phyloP scores from a whole-genome alignment of 108 stramenopile genomes.

The Skeletonema grethae region DNA sequence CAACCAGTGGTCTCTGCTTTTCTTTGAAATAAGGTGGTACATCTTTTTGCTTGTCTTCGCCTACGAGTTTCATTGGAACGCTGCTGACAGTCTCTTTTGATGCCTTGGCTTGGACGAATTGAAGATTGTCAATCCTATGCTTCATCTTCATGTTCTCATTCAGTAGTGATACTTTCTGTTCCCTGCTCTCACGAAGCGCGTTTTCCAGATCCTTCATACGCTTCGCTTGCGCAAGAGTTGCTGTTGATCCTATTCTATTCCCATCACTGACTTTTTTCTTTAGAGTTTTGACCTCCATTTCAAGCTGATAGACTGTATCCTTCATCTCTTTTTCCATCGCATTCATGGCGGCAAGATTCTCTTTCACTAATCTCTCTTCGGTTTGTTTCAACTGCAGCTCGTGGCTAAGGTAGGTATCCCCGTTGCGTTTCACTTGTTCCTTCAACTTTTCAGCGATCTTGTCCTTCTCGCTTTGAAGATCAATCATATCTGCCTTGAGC shows the following conservation, averaged over 20 bases:
- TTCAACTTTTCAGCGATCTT: slow-evolving; percentile 11
- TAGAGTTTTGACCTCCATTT: slow-evolving; percentile 33
- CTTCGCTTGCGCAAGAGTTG: background rate
- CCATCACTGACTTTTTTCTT: slow-evolving; percentile 11
- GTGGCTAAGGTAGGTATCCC: slow-evolving; percentile 20
- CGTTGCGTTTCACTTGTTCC: slow-evolving; percentile 22
- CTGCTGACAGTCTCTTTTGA: slow-evolving; percentile 5
- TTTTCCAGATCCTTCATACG: slow-evolving; percentile 28
- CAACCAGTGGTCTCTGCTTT: slow-evolving; percentile 27
- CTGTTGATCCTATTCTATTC: background rate
- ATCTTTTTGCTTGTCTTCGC: slow-evolving; percentile 4
- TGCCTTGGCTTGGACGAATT: slow-evolving; percentile 12
- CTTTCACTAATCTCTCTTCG: slow-evolving; percentile 34
- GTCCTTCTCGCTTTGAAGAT: slow-evolving; percentile 38
- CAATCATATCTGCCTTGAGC: slow-evolving; percentile 26
- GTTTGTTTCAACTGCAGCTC: slow-evolving; percentile 34
- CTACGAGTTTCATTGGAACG: slow-evolving; percentile 6
- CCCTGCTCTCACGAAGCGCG: slow-evolving; percentile 32
- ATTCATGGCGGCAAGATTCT: slow-evolving; percentile 25
- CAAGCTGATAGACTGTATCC: slow-evolving; percentile 32
- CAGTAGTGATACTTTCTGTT: slow-evolving; percentile 38
- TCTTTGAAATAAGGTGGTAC: slow-evolving; percentile 45
- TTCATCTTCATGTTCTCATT: slow-evolving; percentile 46
- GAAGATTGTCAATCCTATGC: slow-evolving; percentile 27
- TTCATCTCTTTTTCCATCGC: slow-evolving; percentile 45